Conservation (phyloP, 2,329 filamentous ascomycete genomes). For the Pyrenophora tritici-repentis region DNA sequence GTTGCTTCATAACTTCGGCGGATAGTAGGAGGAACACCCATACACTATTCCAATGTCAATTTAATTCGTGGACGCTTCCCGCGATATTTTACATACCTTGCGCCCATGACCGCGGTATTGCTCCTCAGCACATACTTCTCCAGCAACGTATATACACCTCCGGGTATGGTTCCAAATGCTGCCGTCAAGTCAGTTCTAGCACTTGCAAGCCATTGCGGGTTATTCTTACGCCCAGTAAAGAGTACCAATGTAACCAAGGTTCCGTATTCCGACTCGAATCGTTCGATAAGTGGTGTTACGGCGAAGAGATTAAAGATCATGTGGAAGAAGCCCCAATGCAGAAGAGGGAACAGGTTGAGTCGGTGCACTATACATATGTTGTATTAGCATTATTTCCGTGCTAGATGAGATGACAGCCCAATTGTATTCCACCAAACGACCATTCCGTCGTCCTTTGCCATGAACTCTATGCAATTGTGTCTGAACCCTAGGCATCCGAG, state of each 20-base stretch:
- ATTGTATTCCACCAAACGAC: background rate
- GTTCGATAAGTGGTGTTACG: conserved; percentile 84
- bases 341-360: conserved; percentile 87
- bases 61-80: background rate
- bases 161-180: conserved; percentile 67
- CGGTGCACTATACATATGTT: conserved; percentile 71
- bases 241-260: conserved; percentile 85
- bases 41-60: conserved; percentile 61
- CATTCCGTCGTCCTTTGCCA: background rate
- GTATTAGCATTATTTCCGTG: conserved; percentile 19
- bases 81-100: conserved; percentile 64
- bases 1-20: conserved; percentile 84
- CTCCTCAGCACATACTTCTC: conserved; percentile 73
- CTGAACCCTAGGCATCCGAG: background rate
- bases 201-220: conserved; percentile 43
- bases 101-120: conserved; percentile 78
- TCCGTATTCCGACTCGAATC: conserved; percentile 91
- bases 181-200: conserved; percentile 49
- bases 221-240: conserved; percentile 81
- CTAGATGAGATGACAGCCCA: background rate
- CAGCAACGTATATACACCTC: conserved; percentile 76
- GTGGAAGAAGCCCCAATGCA: conserved; percentile 83
- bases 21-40: conserved; percentile 91
- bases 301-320: conserved; percentile 78
- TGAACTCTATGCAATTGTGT: background rate